Conservation (phyloP, 2,329 filamentous ascomycete species). For the Rutstroemia sydowiana region DNA sequence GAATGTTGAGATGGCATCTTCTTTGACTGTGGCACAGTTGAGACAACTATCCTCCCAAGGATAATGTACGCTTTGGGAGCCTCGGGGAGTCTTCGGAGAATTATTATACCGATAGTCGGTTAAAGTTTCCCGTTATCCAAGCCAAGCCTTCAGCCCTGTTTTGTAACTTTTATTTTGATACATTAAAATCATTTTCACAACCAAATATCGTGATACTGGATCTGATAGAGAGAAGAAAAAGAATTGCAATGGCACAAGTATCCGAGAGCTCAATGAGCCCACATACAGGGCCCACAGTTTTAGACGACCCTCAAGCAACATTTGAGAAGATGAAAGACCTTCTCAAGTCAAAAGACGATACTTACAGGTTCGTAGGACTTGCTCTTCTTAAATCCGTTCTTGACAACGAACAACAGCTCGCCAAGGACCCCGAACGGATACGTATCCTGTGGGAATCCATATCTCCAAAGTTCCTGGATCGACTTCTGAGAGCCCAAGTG, state of each 20-base stretch:
- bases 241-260: no score
- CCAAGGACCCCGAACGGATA: constrained; percentile 40
- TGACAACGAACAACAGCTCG: constrained; percentile 48
- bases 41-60: background rate
- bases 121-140: background rate
- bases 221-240: no score
- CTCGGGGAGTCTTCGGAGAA: constrained; percentile 3
- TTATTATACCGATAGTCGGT: background rate
- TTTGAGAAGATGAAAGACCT: constrained; percentile 47
- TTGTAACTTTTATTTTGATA: no score
- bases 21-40: background rate
- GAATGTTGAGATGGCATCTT: constrained; percentile 12
- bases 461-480: constrained; percentile 55
- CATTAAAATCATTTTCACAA: background rate
- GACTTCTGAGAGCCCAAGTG: constrained; percentile 50
- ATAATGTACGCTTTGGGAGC: background rate
- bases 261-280: no score
- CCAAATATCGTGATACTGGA: background rate
- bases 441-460: constrained; percentile 51
- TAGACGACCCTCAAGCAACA: constrained; percentile 16
- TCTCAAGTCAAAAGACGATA: constrained; percentile 55
- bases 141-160: background rate
- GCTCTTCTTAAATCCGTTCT: constrained; percentile 59
- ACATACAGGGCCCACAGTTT: background rate
- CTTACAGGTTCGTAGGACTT: constrained; percentile 60